Evolutionary conservation across 73 alveolate genomes (phyloP).

Genomic region (Tetrahymena thermophila): DNA sequence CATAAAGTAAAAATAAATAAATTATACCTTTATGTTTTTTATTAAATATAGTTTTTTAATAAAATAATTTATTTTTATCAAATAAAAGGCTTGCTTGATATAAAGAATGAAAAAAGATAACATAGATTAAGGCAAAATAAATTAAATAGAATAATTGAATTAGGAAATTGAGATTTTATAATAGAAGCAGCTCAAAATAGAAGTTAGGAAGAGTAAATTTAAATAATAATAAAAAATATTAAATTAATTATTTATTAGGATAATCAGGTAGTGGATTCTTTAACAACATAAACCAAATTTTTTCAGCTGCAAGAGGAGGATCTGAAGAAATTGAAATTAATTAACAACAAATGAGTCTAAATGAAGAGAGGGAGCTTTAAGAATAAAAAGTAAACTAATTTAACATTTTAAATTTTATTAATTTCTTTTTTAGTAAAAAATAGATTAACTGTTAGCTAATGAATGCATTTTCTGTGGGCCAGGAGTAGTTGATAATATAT

Average conservation of each 20-base stretch:
- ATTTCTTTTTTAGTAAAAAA: not conserved
- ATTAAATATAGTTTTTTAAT: not conserved
- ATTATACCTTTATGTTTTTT: not conserved
- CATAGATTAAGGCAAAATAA: conserved; percentile 7
- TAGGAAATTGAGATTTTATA: conserved; percentile 10
- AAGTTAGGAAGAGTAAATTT: conserved; percentile 6
- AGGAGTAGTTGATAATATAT: conserved; percentile 35
- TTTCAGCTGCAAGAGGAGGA: conserved; percentile 19
- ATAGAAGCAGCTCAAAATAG: conserved; percentile 5
- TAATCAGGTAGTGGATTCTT: conserved; percentile 6
- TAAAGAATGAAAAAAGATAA: conserved; percentile 25
- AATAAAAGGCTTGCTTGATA: conserved; percentile 49
- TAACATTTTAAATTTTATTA: not conserved
- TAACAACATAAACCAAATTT: not conserved
- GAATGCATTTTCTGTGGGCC: conserved; percentile 48
- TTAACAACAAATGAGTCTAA: conserved; percentile 7
- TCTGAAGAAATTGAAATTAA: conserved; percentile 8
- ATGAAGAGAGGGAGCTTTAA: conserved; percentile 26
- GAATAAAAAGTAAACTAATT: conserved; percentile 18
- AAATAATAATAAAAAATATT: not conserved
- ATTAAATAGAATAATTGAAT: conserved; percentile 9
- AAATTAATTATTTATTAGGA: not conserved
- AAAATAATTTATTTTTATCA: not conserved
- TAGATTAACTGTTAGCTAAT: conserved; percentile 30
- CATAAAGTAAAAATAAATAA: conserved; percentile 66